These are phyloP conservation scores for Achlya hypogyna DNA, from an alignment of 352 stramenopile genomes.

Conservation along the genomic window DNA sequence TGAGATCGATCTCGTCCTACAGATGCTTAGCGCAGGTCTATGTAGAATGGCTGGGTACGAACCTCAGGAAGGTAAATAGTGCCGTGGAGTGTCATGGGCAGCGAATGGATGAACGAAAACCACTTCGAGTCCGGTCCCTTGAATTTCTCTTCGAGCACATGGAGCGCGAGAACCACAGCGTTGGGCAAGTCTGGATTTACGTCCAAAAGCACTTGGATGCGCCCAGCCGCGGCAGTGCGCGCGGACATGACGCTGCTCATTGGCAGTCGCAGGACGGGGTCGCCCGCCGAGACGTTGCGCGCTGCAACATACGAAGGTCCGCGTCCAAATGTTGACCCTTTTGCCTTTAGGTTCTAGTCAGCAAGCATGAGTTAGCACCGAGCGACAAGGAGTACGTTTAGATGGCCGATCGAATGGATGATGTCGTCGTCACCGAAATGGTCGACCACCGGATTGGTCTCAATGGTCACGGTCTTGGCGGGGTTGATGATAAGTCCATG, in stretches of 20 bases:
- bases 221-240: background rate
- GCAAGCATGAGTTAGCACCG: background rate
- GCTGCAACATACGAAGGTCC: slow-evolving; percentile 1
- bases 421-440: background rate
- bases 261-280: slow-evolving; percentile 7
- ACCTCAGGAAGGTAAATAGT: slow-evolving; percentile 13
- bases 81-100: slow-evolving; percentile 1
- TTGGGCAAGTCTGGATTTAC: slow-evolving; percentile 7
- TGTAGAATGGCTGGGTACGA: background rate
- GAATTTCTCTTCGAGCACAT: slow-evolving; percentile 17
- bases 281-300: background rate
- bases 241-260: slow-evolving; percentile 6
- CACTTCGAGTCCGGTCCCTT: slow-evolving; percentile 6
- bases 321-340: background rate
- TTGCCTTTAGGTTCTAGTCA: slow-evolving; percentile 1
- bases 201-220: background rate
- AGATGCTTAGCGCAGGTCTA: background rate
- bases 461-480: background rate
- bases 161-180: slow-evolving; percentile 11
- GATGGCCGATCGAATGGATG: background rate
- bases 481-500: background rate
- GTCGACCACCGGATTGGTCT: background rate
- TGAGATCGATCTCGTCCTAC: slow-evolving; percentile 16
- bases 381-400: background rate
- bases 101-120: background rate